Conservation (phyloP, 1,284 basidiomycete species). For the Microstroma glucosiphilum region DNA sequence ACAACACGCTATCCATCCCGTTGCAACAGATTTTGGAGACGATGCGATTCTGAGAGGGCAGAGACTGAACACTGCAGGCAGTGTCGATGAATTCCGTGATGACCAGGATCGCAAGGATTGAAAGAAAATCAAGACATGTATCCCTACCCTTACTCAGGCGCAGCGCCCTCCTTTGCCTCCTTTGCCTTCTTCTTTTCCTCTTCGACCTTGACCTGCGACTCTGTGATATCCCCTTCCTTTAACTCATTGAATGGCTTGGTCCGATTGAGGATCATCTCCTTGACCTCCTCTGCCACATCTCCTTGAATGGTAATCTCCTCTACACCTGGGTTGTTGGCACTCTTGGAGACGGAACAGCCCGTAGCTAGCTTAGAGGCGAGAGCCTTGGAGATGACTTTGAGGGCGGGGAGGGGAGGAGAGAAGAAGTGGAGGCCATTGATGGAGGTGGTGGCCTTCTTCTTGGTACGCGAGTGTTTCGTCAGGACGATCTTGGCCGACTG, state of each 20-base stretch:
- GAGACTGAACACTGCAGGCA: too few species aligned
- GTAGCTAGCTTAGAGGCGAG: constrained; percentile 46
- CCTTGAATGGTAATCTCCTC: constrained; percentile 50
- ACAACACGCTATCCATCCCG: background rate
- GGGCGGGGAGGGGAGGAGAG: constrained; percentile 42
- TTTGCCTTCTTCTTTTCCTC: constrained; percentile 43
- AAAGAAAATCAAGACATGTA: background rate
- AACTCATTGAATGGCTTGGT: constrained; percentile 45
- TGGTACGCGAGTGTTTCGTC: constrained; percentile 44
- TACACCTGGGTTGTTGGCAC: constrained; percentile 38
- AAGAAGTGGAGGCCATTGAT: constrained; percentile 44
- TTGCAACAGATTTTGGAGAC: constrained; percentile 4
- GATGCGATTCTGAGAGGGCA: background rate
- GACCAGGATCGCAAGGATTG: background rate
- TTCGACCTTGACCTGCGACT: constrained; percentile 43
- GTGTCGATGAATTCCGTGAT: too few species aligned
- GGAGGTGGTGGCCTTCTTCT: constrained; percentile 47
- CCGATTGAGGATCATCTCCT: constrained; percentile 32
- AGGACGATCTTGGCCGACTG: constrained; percentile 37
- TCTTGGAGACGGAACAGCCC: constrained; percentile 48
- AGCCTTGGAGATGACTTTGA: constrained; percentile 47
- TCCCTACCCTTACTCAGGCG: background rate
- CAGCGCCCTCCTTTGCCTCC: constrained; percentile 9
- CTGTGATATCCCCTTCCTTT: constrained; percentile 27
- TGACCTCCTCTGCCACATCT: constrained; percentile 46